A percentile compares a stretch with the other conserved stretches of the same genome.
Conservation (phyloP, 805 yeast genomes). For the Kodamaea neixiangensis region DNA sequence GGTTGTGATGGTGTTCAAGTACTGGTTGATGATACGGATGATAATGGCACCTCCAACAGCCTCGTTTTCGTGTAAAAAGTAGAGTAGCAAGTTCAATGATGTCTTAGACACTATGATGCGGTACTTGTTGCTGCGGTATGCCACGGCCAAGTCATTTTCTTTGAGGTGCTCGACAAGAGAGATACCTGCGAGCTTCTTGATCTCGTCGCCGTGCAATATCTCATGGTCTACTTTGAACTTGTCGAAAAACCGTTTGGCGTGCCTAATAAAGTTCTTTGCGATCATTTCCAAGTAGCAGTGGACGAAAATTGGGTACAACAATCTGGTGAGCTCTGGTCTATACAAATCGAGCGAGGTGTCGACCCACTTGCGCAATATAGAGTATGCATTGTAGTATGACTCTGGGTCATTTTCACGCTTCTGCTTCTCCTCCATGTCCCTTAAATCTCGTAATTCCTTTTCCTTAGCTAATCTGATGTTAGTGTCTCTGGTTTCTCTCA, state of each 20-base stretch:
- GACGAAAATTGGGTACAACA: conserved; percentile 89
- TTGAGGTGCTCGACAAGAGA: conserved; percentile 77
- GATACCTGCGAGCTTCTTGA: conserved; percentile 69
- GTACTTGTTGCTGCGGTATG: conserved; percentile 73
- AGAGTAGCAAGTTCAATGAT: conserved; percentile 77
- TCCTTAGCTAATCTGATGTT: conserved; percentile 40
- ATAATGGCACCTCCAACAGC: conserved; percentile 87
- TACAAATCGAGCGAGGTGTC: conserved; percentile 89
- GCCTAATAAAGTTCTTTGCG: conserved; percentile 55
- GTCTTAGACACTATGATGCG: conserved; percentile 77
- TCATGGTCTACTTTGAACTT: conserved; percentile 72
- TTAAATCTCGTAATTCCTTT: conserved; percentile 37
- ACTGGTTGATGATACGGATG: conserved; percentile 83
- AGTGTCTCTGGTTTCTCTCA: conserved; percentile 40
- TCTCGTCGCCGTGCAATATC: conserved; percentile 75
- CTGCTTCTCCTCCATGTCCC: conserved; percentile 45
- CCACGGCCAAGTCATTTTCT: conserved; percentile 79
- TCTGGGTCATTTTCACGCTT: conserved; percentile 62
- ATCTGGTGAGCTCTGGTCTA: conserved; percentile 79
- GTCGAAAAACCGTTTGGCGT: conserved; percentile 76
- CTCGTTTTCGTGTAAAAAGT: conserved; percentile 89
- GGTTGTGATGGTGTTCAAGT: conserved; percentile 57
- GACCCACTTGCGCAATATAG: conserved; percentile 82
- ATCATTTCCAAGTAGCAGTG: conserved; percentile 84
- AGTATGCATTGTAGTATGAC: conserved; percentile 76